Evolutionary conservation across 768 basidiomycete genomes (phyloP), one percentile per base, ranked within the genome.

Genomic region (Astraeus odoratus): DNA sequence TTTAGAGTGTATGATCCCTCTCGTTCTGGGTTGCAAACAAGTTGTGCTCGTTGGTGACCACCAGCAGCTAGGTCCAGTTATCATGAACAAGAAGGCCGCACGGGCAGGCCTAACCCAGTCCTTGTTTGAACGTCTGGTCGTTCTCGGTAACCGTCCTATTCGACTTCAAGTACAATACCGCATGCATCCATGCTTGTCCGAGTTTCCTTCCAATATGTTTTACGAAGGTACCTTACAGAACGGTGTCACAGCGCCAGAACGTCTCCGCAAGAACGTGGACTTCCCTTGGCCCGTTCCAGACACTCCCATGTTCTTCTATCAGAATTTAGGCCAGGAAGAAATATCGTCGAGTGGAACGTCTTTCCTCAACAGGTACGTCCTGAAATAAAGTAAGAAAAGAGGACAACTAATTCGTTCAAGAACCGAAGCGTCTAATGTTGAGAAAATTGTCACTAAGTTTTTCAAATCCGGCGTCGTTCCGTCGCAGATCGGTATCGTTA

Each of bases 41-140:
- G 92, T 92, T 44, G 96, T 99, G 22, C 79, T 99, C 31, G 96
- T 99, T 44, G 96, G 96, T 43, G 95, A 97, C 68, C 89, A 96
- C 64, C 90, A 70, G 53, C 96, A 98, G 75, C 83, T 98, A 40
- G 96, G 96, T 1, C 96, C 96, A 6, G 96, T 98, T 57, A 97
- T 99, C 63, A 98, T 99, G 96, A 99, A 98, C 78, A 99, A 99
- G 79, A 98, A 99, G 61, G 96, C 96, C 0, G 95, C 96, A 2
- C 88, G 93, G n/a, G 96, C 96, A 4, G 96, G 96, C 16, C 77
- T 99, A 30, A 97, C 94, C 0, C 96, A 98, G 59, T 99, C 96
- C 0, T 81, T 99, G 16, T 99, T 99, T 56, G 96, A 99, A 63
- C 86, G 96, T 36, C 83, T 99, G 38, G 93, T 99, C 51, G 76